Evolutionary conservation across 129 eudicot genomes (phyloP), one percentile per base, ranked within the genome.

Genomic region (Flaveria brownii): DNA sequence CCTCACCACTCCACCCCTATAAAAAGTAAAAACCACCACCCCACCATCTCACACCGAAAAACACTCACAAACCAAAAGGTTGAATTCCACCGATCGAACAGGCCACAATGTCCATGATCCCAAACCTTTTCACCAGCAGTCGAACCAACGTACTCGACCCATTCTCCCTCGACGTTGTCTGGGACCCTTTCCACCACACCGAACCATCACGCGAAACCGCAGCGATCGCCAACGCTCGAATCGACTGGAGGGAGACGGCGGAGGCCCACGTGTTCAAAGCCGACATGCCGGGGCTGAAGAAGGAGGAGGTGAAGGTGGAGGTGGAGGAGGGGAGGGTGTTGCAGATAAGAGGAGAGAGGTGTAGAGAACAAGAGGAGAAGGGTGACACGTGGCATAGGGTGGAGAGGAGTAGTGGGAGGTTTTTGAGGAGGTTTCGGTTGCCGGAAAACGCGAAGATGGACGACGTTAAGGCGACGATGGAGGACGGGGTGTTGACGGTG

Each of bases 221-320:
- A 0, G 85, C 84, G 1, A 65, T 88, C 12, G 88, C 89, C 3
- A 85, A 72, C 55, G 60, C 92, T 0, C 61, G 79, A 3, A 78
- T 88, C 14, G 92, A 88, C 77, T 88, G 93, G 93, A 85, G 77
- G 36, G 93, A 88, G 79, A 85, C 89, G 6, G 81, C 92, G 10
- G 92, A 88, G 68, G 87, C 92, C 1, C 92, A 88, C 33, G 77
- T 88, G n/a, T 88, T 88, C 81, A 78, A 88, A 77, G 93, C 88
- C 3, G 93, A 88, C 49, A 25, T 88, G 5, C 93, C 93, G 0
- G 90, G 93, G n/a, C 66, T 88, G 66, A 88, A 78, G 61, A 88
- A 83, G 72, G 92, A 88, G 26, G 90, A 88, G 11, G 86, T 88
- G 23, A 87, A 87, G 64, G 88, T 87, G 45, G 88, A 87, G 57